Conservation (phyloP, 2,329 filamentous ascomycete species). For the Xylaria sp. region DNA sequence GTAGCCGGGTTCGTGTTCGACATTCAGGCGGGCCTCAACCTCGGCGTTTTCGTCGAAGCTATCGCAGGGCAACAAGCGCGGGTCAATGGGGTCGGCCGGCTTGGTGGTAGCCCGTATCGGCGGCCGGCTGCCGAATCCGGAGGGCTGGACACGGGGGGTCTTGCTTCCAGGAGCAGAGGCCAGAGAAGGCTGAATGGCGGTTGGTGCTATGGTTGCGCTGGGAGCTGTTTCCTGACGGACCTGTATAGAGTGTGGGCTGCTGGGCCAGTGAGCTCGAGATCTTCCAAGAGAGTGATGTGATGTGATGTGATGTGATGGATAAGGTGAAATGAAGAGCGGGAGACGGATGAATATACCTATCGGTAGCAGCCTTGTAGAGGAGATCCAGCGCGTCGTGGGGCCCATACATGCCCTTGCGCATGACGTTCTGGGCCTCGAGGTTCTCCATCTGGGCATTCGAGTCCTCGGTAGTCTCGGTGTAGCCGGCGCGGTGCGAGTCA, state of each 20-base stretch:
- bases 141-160: slow-evolving; percentile 37
- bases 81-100: slow-evolving; percentile 48
- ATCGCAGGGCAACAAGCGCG: slow-evolving; percentile 44
- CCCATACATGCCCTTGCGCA: slow-evolving; percentile 81
- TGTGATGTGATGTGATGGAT: slow-evolving; percentile 6
- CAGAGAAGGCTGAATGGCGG: slow-evolving; percentile 43
- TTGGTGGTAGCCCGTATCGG: slow-evolving; percentile 41
- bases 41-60: slow-evolving; percentile 42
- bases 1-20: slow-evolving; percentile 64
- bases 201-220: slow-evolving; percentile 41
- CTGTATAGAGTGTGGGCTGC: slow-evolving; percentile 46
- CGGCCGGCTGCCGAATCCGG: slow-evolving; percentile 39
- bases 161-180: slow-evolving; percentile 40
- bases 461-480: slow-evolving; percentile 57
- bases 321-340: slow-evolving; percentile 30
- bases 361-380: slow-evolving; percentile 84
- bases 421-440: slow-evolving; percentile 70
- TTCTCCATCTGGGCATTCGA: slow-evolving; percentile 71
- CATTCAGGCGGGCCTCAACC: slow-evolving; percentile 59
- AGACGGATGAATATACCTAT: slow-evolving; percentile 54
- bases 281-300: not conserved
- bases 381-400: slow-evolving; percentile 93
- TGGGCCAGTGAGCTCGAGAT: slow-evolving; percentile 22
- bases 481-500: slow-evolving; percentile 46
- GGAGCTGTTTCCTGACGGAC: slow-evolving; percentile 41